Evolutionary conservation across 441 rosid genomes (phyloP).

Genomic region (Eutrema salsugineum): DNA sequence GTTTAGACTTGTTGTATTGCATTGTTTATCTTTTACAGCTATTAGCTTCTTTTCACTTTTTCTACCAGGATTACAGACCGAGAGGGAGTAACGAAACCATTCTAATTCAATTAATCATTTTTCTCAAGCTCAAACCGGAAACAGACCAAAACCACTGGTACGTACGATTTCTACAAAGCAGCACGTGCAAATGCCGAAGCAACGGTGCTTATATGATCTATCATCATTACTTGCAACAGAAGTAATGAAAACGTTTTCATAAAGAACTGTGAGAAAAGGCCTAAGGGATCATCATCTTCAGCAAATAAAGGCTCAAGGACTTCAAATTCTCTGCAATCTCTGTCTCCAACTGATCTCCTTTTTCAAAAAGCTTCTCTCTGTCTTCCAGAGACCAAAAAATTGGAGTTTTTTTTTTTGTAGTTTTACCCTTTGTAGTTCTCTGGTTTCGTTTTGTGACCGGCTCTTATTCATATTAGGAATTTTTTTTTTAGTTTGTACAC

Average conservation of each 20-base stretch:
- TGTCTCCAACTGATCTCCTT: slow-evolving; percentile 84
- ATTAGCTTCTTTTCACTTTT: neutral
- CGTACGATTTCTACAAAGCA: neutral
- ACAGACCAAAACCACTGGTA: neutral
- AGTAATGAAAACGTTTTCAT: neutral
- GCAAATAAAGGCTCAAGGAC: neutral
- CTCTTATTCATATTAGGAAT: neutral
- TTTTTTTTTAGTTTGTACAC: neutral
- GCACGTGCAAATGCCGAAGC: neutral
- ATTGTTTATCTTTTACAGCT: neutral
- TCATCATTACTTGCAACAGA: slow-evolving; percentile 2
- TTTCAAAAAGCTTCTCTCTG: slow-evolving; percentile 82
- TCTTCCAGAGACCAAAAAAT: slow-evolving; percentile 40
- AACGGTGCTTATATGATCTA: neutral
- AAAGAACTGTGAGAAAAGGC: neutral
- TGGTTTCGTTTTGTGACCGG: neutral
- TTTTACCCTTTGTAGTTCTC: neutral
- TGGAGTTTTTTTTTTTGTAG: neutral
- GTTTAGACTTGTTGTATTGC: neutral
- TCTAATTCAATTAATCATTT: neutral
- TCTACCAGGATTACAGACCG: neutral
- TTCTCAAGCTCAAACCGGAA: neutral
- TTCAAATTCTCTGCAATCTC: slow-evolving; percentile 77
- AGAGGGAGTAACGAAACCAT: neutral
- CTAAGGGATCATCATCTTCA: neutral